Evolutionary conservation across 1,284 basidiomycete genomes (phyloP).

Genomic region (Sporisorium iseilematis-ciliati): DNA sequence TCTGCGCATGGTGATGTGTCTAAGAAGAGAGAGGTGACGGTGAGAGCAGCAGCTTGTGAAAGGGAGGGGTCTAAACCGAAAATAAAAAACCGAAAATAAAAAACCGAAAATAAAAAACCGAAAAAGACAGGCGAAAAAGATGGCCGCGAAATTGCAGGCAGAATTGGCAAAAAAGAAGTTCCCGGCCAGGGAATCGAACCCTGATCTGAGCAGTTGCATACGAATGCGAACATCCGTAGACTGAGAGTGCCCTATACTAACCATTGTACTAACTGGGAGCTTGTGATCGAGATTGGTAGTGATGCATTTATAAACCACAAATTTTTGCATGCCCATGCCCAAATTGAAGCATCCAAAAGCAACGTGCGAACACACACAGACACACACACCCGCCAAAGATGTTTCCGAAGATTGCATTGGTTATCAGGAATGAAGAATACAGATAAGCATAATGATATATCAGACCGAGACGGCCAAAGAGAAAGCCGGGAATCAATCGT

Average conservation of each 20-base stretch:
- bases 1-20: too few species aligned
- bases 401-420: neutral
- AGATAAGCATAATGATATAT: neutral
- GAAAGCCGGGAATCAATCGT: slow-evolving; percentile 28
- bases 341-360: too few species aligned
- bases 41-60: neutral
- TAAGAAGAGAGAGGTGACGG: neutral
- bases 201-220: slow-evolving; percentile 42
- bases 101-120: neutral
- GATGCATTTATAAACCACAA: too few species aligned
- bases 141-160: neutral
- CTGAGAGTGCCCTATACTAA: slow-evolving; percentile 42
- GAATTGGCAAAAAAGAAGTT: slow-evolving; percentile 22
- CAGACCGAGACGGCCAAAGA: neutral
- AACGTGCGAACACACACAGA: neutral
- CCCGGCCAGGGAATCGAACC: slow-evolving; percentile 59
- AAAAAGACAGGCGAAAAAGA: neutral
- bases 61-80: too few species aligned
- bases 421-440: neutral
- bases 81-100: neutral
- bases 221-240: neutral
- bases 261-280: slow-evolving; percentile 28
- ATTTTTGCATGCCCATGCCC: too few species aligned
- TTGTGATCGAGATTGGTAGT: too few species aligned
- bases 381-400: neutral